Base-by-base conservation (phyloP, 768 basidiomycete species). In the Heimioporus sp. region DNA sequence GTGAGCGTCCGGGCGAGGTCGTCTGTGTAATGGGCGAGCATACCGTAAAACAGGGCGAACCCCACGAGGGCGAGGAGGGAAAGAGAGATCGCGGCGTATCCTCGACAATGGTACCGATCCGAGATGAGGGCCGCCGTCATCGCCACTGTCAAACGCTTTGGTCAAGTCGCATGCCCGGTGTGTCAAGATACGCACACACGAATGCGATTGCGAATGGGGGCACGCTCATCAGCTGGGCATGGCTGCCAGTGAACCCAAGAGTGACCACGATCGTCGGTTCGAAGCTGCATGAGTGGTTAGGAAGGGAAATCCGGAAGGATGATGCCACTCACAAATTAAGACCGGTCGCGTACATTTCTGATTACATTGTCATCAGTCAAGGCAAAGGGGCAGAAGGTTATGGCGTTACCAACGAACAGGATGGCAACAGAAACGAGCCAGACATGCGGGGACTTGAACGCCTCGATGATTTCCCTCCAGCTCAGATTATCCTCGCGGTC, bases 201-300 rank as follows among this genome's bases (percentile, higher is more conserved):
- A 80, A 81, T 15, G 77, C 78, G 16, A 52, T 60, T 4, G 75
- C 77, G 48, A 76, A 82, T 7, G 81, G 81, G 11, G 73, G 73
- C 2, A 87, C 85, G 20, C 77, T 82, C 75, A 83, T 81, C 2
- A 87, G 71, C 57, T 87, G 83, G 3, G 81, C 78, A 24, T 73
- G 65, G 30, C 77, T 71, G 0, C 76, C 73, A 2, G 76, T 76
- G 62, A 77, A 85, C n/a, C 84, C 84, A 1, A 86, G 74, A 8
- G 73, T 71, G 24, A 78, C 71, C 4, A 90, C 80, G 67, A 91
- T 87, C 13, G 85, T 83, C 16, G 89, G 89, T 7, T 81, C 72
- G 68, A 92, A 92, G 62, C 87, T 82, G 37, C 57, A 10, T 77
- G 37, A 52, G 72, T 44, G 72, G 69, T 1, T 74, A 39, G 73